Conservation (phyloP, 352 stramenopile species). For the Pythium guiyangense region DNA sequence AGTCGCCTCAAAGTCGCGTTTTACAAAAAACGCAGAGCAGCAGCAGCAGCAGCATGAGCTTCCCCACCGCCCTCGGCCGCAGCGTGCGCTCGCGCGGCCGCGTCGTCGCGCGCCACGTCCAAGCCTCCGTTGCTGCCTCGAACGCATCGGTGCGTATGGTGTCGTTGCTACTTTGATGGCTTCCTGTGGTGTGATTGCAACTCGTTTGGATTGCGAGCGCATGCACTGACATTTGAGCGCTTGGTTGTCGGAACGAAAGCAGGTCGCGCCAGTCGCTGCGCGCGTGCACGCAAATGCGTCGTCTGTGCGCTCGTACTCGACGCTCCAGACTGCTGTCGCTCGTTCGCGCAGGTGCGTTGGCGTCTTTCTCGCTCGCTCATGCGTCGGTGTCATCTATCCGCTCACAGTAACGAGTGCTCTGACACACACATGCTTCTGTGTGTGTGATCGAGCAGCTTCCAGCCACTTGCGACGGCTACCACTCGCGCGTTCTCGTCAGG, state of each 20-base stretch:
- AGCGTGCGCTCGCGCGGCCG: constrained; percentile 28
- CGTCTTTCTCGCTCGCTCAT: too few relatives aligned
- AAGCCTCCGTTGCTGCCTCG: constrained; percentile 5
- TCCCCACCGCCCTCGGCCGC: constrained; percentile 19
- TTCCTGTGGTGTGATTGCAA: too few relatives aligned
- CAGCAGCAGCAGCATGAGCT: constrained; percentile 1
- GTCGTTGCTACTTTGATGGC: too few relatives aligned
- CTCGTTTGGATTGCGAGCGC: too few relatives aligned
- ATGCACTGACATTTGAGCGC: too few relatives aligned
- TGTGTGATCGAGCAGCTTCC: constrained; percentile 12
- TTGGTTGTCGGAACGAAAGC: not conserved
- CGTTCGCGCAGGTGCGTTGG: constrained; percentile 9
- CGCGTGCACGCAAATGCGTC: constrained; percentile 6
- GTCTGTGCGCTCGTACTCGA: constrained; percentile 18
- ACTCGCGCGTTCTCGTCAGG: constrained; percentile 37
- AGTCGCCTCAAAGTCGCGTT: not conserved
- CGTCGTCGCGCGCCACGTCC: constrained; percentile 17
- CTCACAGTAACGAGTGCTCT: not conserved
- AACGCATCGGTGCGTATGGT: constrained; percentile 13
- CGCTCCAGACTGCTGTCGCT: constrained; percentile 15
- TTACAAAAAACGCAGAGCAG: not conserved
- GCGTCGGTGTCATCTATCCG: not conserved
- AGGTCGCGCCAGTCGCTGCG: constrained; percentile 11
- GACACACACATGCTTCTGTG: not conserved
- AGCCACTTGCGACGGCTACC: constrained; percentile 7